A percentile compares a stretch with the other conserved stretches of the same genome.
Conservation (phyloP, 345 rosid species). For the Theobroma cacao region DNA sequence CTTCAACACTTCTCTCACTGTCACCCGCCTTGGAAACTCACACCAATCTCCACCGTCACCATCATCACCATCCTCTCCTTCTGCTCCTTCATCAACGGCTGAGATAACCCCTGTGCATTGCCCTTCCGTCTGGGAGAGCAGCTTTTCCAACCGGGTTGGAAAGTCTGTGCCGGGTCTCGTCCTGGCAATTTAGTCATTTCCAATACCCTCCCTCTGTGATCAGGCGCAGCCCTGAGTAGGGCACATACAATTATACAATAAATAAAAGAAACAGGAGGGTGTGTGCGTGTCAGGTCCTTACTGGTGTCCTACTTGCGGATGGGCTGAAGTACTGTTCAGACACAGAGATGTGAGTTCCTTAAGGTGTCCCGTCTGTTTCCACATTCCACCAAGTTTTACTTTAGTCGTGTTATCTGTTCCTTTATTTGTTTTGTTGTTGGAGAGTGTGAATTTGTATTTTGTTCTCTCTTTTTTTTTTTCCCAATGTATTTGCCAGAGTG, state of each 20-base stretch:
- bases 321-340: neutral
- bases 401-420: neutral
- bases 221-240: constrained; percentile 25
- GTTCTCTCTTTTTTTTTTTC: neutral
- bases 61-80: constrained; percentile 9
- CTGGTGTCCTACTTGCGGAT: neutral
- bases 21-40: constrained; percentile 60
- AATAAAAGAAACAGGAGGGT: constrained; percentile 16
- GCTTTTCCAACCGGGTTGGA: constrained; percentile 53
- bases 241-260: constrained; percentile 3
- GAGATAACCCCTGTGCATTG: constrained; percentile 55
- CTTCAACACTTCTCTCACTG: constrained; percentile 89
- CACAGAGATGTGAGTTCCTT: constrained; percentile 27
- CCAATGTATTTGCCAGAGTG: neutral
- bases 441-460: neutral
- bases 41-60: constrained; percentile 11
- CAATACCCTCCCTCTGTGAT: neutral
- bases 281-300: constrained; percentile 10
- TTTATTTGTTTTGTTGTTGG: neutral
- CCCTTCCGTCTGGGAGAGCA: constrained; percentile 85
- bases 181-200: constrained; percentile 49
- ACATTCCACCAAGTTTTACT: neutral
- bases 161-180: constrained; percentile 94
- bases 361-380: neutral
- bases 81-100: constrained; percentile 15